Evolutionary conservation across 495 filamentous ascomycete genomes (phyloP), one percentile per base, ranked within the genome.

Genomic region (Lindgomyces ingoldianus): DNA sequence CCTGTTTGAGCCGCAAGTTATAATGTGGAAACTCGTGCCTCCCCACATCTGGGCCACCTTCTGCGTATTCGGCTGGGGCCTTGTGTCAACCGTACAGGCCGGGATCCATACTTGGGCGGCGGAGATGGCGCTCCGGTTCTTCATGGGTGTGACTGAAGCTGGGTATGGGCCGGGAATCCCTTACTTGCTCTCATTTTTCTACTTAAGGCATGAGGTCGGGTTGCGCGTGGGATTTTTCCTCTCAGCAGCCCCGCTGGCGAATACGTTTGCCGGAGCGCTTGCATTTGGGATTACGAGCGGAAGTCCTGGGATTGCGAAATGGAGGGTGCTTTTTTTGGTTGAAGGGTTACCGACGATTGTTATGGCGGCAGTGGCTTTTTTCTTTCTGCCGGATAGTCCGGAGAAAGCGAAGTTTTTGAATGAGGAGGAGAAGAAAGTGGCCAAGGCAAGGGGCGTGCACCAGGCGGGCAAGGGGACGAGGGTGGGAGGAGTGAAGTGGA

Each of bases 281-380:
- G 91, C 91, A 0, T 95, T 90, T 57, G 90, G 86, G 6, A 94
- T 96, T 58, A 92, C 89, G 0, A 87, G 83, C 0, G 86, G 88
- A 1, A 80, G 86, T 70, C 78, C 86, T 0, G 72, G 78, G 8
- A 76, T 96, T 39, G 81, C 88, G 1, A 89, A 84, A 53, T 96
- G 91, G 91, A 81, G 89, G 30, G 74, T 96, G 0, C 74, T 96
- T 21, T 94, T 96, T 74, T 77, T 96, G 4, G 87, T 93, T 4
- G 91, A 96, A 75, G 91, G 91, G 2, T 66, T 91, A 2, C 91
- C 91, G 2, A 87, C 84, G 1, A 77, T 91, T 41, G 45, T 85
- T 3, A 80, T 89, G n/a, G 86, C 88, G 0, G 57, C 85, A 18
- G 63, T 88, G 27, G 84, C 87, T 0, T 96, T 79, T 71, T 87